Evolutionary conservation across 805 yeast genomes (phyloP), one percentile per base, ranked within the genome.

Genomic region (Monosporozyma unispora): DNA sequence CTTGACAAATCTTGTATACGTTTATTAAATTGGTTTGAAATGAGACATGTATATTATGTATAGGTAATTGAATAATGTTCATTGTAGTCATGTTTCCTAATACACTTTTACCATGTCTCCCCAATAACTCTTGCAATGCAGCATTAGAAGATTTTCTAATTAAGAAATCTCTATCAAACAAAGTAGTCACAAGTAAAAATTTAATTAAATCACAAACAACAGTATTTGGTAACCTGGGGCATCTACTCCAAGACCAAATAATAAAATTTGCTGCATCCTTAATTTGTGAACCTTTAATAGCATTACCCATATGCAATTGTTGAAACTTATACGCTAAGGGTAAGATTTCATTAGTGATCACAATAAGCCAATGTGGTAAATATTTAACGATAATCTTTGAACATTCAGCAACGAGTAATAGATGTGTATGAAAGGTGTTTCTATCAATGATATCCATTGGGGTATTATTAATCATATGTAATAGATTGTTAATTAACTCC

Each of bases 181-280:
- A 72, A 8, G 82, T 68, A 1, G 79, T 73, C 10, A 73, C 61
- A 2, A 85, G 57, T 23, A 87, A 62, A 19, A 54, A 51, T 18
- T 57, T 49, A 31, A 63, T 57, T 11, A 54, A 73, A 71, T 18
- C 51, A 29, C 51, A 57, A 37, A 63, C 66, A 6, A 58, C 50
- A 19, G 27, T 27, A 6, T 18, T 12, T 1, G 41, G 19, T 38
- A 45, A 16, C n/a, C 21, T 29, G n/a, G 45, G 41, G 3, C 48
- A 67, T 54, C 84, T 73, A 33, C 78, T 73, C 16, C 84, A 48
- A 0, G 95, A 77, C 98, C 98, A 90, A n/a, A 80, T 67, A 0
- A 86, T 78, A 59, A 84, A 90, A 63, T 95, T 85, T 0, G 91
- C 80, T 0, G 96, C 81, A 63, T 90, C 98, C 50, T 95, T 73